Conservation (phyloP, 1,284 basidiomycete genomes). For the Pterula multifida region DNA sequence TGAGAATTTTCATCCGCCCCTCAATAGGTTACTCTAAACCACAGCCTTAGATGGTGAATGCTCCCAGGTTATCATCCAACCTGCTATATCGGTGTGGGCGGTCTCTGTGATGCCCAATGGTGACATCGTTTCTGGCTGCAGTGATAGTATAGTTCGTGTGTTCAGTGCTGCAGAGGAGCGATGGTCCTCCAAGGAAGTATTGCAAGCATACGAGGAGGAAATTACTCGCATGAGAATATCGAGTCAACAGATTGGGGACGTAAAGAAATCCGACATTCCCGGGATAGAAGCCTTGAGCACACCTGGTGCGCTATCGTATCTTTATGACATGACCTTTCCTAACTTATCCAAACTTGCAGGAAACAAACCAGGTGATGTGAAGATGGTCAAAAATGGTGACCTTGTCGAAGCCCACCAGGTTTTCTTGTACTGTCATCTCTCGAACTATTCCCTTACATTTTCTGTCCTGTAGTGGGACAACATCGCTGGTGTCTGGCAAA, state of each 20-base stretch:
- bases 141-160: conserved; percentile 80
- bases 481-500: conserved; percentile 65
- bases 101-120: conserved; percentile 78
- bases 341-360: conserved; percentile 33
- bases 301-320: conserved; percentile 41
- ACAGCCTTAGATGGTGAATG: conserved; percentile 55
- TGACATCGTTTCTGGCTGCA: conserved; percentile 85
- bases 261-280: conserved; percentile 82
- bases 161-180: conserved; percentile 73
- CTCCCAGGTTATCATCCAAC: conserved; percentile 80
- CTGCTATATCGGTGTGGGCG: conserved; percentile 91
- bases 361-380: conserved; percentile 84
- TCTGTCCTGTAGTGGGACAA: conserved; percentile 58
- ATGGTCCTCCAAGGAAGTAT: conserved; percentile 56
- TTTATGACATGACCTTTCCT: not conserved
- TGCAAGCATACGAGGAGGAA: conserved; percentile 62
- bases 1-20: conserved; percentile 17
- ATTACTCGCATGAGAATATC: conserved; percentile 63
- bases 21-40: conserved; percentile 21
- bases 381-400: conserved; percentile 77
- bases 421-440: conserved; percentile 10
- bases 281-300: conserved; percentile 68
- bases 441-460: conserved; percentile 1
- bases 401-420: conserved; percentile 84
- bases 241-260: conserved; percentile 80